Conservation (phyloP, 805 yeast genomes). For the Kregervanrija delftensis region DNA sequence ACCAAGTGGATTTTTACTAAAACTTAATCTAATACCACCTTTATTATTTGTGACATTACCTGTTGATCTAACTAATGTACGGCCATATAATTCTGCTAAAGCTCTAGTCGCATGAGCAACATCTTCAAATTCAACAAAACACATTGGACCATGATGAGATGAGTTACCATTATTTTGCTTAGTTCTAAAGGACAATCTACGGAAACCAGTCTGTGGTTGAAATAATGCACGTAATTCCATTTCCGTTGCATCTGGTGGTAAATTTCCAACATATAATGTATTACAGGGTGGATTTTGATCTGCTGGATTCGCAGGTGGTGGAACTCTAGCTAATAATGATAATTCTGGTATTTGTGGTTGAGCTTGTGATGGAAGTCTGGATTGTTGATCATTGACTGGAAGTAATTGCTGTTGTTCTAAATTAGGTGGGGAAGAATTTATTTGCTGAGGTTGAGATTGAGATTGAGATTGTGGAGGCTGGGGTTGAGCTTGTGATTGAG, state of each 20-base stretch:
- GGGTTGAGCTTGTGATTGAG: slow-evolving; percentile 8
- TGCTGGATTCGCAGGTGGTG: slow-evolving; percentile 95
- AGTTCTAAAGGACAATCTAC: slow-evolving; percentile 85
- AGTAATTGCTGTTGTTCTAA: slow-evolving; percentile 19
- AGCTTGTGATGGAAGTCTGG: slow-evolving; percentile 15
- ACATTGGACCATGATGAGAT: slow-evolving; percentile 90
- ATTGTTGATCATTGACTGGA: slow-evolving; percentile 20
- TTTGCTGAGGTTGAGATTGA: slow-evolving; percentile 1
- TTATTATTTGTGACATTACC: slow-evolving; percentile 39
- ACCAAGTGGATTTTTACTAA: slow-evolving; percentile 94
- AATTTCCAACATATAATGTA: slow-evolving; percentile 91
- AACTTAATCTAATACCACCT: slow-evolving; percentile 92
- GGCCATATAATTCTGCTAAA: slow-evolving; percentile 86
- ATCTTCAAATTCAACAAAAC: slow-evolving; percentile 98
- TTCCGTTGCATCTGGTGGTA: slow-evolving; percentile 96
- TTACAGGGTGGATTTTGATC: slow-evolving; percentile 99
- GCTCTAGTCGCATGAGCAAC: slow-evolving; percentile 91
- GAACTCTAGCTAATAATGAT: slow-evolving; percentile 69
- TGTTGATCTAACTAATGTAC: slow-evolving; percentile 77
- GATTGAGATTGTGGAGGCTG: slow-evolving; percentile 5
- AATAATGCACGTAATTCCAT: slow-evolving; percentile 83
- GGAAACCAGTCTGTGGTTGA: slow-evolving; percentile 85
- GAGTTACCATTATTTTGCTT: slow-evolving; percentile 35
- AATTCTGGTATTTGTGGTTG: slow-evolving; percentile 42
- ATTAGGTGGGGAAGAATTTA: slow-evolving; percentile 8